Evolutionary conservation across 345 rosid genomes (phyloP).

Genomic region (Syzygium oleosum): DNA sequence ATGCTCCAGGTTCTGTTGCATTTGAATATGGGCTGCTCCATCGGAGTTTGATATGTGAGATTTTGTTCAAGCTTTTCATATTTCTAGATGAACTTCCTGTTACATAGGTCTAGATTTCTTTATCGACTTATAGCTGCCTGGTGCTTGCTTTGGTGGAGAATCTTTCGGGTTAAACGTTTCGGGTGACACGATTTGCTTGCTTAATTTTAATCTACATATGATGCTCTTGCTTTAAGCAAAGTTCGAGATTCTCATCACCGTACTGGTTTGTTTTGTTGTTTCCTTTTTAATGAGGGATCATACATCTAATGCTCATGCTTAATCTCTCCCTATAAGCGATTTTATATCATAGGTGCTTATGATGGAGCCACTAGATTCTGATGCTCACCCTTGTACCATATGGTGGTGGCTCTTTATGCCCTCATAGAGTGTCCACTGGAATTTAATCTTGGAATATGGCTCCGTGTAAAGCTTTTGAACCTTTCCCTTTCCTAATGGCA

Average conservation of each 20-base stretch:
- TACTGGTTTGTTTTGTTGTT: constrained; percentile 7
- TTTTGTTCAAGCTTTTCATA: background rate
- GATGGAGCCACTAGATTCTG: constrained; percentile 36
- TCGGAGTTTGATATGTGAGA: background rate
- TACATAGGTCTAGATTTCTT: background rate
- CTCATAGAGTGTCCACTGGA: constrained; percentile 44
- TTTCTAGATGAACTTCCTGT: background rate
- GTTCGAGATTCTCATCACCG: background rate
- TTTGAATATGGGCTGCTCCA: background rate
- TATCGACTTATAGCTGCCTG: background rate
- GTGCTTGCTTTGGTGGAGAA: constrained; percentile 17
- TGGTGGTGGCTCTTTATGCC: constrained; percentile 29
- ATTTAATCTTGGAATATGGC: constrained; percentile 36
- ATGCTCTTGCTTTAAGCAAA: constrained; percentile 27
- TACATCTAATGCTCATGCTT: constrained; percentile 13
- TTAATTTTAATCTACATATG: constrained; percentile 20
- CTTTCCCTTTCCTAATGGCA: constrained; percentile 19
- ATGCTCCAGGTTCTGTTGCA: background rate
- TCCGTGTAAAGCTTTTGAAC: constrained; percentile 2
- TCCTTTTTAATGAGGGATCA: background rate
- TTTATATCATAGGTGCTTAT: constrained; percentile 7
- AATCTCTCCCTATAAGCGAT: background rate
- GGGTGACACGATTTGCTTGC: constrained; percentile 19
- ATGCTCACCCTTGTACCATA: constrained; percentile 35
- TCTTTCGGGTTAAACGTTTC: constrained; percentile 9